Evolutionary conservation across 352 stramenopile genomes (phyloP), one percentile per base, ranked within the genome.

Genomic region (Globisporangium spiculum): DNA sequence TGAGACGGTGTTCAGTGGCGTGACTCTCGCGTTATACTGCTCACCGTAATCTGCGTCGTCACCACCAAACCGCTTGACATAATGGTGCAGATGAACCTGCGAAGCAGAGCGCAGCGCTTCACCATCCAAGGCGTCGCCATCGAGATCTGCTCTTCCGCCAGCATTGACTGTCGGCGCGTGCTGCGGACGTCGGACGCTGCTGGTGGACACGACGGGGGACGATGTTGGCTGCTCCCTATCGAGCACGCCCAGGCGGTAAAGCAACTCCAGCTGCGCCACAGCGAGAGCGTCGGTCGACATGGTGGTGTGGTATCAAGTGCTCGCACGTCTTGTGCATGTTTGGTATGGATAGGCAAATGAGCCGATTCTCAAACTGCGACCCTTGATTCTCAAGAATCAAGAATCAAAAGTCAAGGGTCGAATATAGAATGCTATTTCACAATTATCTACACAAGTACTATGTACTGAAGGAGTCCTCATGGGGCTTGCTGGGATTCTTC

Each of bases 181-280:
- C 38, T 41, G 24, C 3, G 18, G 56, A 36, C n/a, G 30, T 22
- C 41, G 27, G 18, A 27, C 8, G 20, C 18, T 68, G 53, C 20
- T 50, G 30, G 18, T 26, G 9, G 7, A 9, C 4, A 24, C 12
- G 26, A 10, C 8, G 54, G 24, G 36, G 7, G 16, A 44, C 54
- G 54, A 46, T 7, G 30, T 10, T 20, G 30, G 63, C 0, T 63
- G 60, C 27, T 71, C 67, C 4, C 80, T 74, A n/a, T 75, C 58
- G 5, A 91, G 54, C 38, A 91, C 70, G 8, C 83, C 83, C 50
- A 91, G 59, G 57, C 62, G 67, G 36, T 83, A 81, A 36, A 91
- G 72, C 46, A 72, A 74, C 71, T 84, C 76, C 0, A 91, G 71
- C 65, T 91, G 83, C 52, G 79, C 77, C 22, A 41, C 66, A 63